These are phyloP conservation scores for Haplographium delicatum DNA, from an alignment of 495 filamentous ascomycete species.

Conservation along the genomic window DNA sequence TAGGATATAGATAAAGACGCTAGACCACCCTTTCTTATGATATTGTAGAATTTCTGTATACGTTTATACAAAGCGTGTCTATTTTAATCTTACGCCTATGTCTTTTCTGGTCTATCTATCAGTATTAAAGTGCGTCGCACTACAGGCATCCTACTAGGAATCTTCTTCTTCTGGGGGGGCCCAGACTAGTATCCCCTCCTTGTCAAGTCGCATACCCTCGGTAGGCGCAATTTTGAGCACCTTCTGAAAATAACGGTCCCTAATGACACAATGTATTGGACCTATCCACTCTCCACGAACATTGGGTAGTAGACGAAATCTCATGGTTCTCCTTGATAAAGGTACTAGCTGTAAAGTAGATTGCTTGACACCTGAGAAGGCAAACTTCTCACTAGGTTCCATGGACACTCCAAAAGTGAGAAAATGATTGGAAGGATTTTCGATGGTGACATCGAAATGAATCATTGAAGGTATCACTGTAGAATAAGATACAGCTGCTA, in stretches of 20 bases:
- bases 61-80: too few relatives aligned
- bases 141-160: conserved; percentile 4
- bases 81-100: neutral
- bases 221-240: conserved; percentile 64
- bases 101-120: conserved; percentile 3
- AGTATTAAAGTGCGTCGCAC: conserved; percentile 7
- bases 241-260: conserved; percentile 89
- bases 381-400: conserved; percentile 90
- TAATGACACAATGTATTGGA: conserved; percentile 62
- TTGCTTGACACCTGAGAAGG: conserved; percentile 84
- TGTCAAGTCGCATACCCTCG: conserved; percentile 68
- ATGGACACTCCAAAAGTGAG: conserved; percentile 86
- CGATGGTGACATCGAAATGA: conserved; percentile 61
- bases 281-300: conserved; percentile 62
- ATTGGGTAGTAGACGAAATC: conserved; percentile 62
- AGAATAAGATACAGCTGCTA: conserved; percentile 56
- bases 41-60: too few relatives aligned
- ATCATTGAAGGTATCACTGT: conserved; percentile 27
- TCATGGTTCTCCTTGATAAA: conserved; percentile 61
- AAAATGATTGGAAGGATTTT: conserved; percentile 92
- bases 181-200: conserved; percentile 69
- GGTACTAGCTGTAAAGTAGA: conserved; percentile 73
- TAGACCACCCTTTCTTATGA: too few relatives aligned
- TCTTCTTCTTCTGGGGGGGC: conserved; percentile 42
- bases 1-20: conserved; percentile 19